Evolutionary conservation across 164 flowering plant species (phyloP), one percentile per base, ranked within the genome.

Genomic region (Aristolochia contorta): DNA sequence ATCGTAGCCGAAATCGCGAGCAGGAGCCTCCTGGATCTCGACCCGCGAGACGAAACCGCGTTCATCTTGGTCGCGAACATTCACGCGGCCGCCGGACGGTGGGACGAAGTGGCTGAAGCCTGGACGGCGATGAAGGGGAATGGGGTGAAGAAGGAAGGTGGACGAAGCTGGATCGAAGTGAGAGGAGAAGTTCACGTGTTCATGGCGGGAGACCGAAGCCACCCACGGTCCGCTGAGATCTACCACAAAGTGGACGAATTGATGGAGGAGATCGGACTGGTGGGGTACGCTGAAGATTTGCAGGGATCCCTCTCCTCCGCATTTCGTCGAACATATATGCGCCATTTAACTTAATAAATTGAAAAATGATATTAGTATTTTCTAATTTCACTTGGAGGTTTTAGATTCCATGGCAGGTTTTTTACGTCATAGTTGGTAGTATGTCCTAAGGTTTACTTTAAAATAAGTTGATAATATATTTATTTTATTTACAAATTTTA

Each of bases 141-240:
- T 23, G 54, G 77, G 33, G 84, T 82, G 65, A 71, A 62, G 65
- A 84, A 81, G 70, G 80, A 73, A 56, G 73, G 74, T 33, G 90
- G 94, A 27, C 67, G 69, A 67, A 87, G 95, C 71, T 84, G 91
- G 91, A 74, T 84, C 37, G 91, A 85, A 68, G 71, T 74, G 47
- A 69, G 64, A 14, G 86, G 85, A 12, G 58, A 57, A 23, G 76
- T 77, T 61, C 88, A 88, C 65, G 81, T 77, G 56, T 88, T 88
- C 63, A 57, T 81, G 59, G 81, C 90, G 0, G 83, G 85, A 22
- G 92, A 85, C 54, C 27, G 69, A 49, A 55, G 56, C 50, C 90
- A 84, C 63, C 70, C 62, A 23, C 61, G 75, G 57, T 70, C 64
- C 7, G 69, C 64, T 6, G 84, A 80, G 61, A 75, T 84, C 13